Percentiles rank a stretch among this genome's conserved stretches.
Conservation (phyloP, 164 flowering plant species). For the Platanus orientalis region DNA sequence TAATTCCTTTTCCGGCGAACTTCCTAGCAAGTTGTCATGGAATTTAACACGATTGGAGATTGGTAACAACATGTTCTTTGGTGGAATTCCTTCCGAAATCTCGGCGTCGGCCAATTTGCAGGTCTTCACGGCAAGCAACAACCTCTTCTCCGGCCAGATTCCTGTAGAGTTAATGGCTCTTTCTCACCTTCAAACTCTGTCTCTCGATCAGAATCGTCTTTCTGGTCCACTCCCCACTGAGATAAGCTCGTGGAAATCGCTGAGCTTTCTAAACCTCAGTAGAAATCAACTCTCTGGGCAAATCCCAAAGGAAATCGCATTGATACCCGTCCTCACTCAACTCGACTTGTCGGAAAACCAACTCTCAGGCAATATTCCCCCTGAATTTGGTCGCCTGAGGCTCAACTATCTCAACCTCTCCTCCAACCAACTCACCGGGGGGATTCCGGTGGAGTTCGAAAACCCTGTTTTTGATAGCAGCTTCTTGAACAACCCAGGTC, state of each 20-base stretch:
- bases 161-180: constrained; percentile 47
- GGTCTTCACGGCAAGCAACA: constrained; percentile 57
- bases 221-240: constrained; percentile 57
- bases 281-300: constrained; percentile 54
- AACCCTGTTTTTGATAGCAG: constrained; percentile 47
- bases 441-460: constrained; percentile 49
- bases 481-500: constrained; percentile 60
- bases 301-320: constrained; percentile 45
- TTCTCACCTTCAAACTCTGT: constrained; percentile 25
- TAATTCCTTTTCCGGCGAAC: constrained; percentile 48
- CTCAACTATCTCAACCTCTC: constrained; percentile 57
- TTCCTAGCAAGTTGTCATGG: constrained; percentile 36
- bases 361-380: constrained; percentile 66
- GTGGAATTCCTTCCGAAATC: constrained; percentile 36
- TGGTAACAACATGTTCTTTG: constrained; percentile 51
- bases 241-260: constrained; percentile 47
- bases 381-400: constrained; percentile 34
- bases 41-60: constrained; percentile 52
- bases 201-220: constrained; percentile 56
- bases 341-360: constrained; percentile 65
- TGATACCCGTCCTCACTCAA: constrained; percentile 34
- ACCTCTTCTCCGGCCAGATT: constrained; percentile 43
- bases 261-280: constrained; percentile 40
- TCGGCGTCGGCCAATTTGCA: constrained; percentile 22
- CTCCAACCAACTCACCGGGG: constrained; percentile 57